Conservation (phyloP, 805 yeast genomes). For the Spathaspora sp. region DNA sequence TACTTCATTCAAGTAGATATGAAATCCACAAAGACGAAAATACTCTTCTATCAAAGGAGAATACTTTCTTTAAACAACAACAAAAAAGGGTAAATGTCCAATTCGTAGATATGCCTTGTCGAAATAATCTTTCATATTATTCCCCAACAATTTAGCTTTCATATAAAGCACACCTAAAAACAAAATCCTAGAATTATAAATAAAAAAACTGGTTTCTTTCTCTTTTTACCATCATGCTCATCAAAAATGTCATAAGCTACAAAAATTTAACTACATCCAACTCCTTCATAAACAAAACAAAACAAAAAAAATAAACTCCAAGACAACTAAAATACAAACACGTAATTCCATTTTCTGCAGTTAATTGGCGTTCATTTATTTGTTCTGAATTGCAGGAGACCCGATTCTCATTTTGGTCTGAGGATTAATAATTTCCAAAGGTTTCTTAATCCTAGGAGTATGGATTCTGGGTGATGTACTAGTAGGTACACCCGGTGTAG, state of each 20-base stretch:
- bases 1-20: too few relatives aligned
- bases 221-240: not conserved
- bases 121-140: not conserved
- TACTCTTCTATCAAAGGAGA: constrained; percentile 2
- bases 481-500: constrained; percentile 7
- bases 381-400: constrained; percentile 39
- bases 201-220: not conserved
- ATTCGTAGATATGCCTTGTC: not conserved
- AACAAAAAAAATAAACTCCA: not conserved
- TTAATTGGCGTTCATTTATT: constrained; percentile 3
- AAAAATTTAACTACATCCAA: not conserved
- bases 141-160: not conserved
- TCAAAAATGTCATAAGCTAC: not conserved
- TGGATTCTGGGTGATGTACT: constrained; percentile 40
- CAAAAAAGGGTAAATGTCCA: not conserved
- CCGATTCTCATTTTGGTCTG: constrained; percentile 54
- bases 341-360: not conserved
- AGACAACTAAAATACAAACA: not conserved
- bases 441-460: constrained; percentile 58
- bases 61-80: not conserved
- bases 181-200: not conserved
- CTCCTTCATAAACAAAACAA: not conserved
- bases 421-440: constrained; percentile 61
- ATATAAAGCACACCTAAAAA: not conserved
- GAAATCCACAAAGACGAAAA: not conserved